Base-by-base conservation (phyloP, 768 basidiomycete species). In the Tylopilus vinaceipallidus region DNA sequence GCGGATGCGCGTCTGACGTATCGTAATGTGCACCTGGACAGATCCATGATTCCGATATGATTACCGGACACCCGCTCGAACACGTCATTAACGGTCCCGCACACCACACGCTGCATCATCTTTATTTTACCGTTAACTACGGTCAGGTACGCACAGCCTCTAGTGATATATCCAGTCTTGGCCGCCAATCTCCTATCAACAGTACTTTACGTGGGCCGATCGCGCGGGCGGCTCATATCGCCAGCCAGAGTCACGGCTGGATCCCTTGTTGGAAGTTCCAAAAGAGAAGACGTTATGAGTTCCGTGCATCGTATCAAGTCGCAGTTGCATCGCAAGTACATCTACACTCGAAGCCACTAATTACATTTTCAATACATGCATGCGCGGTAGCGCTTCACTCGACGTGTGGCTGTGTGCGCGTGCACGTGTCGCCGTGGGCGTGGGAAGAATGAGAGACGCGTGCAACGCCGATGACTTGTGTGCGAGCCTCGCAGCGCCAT, bases 31-130 rank as follows among this genome's bases (percentile, higher is more conserved):
- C 10, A 24, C n/a, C 12, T 22, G 9, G 8, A 23, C 63, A 93
- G 91, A 99, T 99, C 58, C 95, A 99, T 65, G 97, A 99, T 70
- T 95, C 92, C 4, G 97, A 98, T 73, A 98, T 99, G 95, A 83
- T 98, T 62, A 91, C 91, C 24, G 95, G 88, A 3, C 87, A 91
- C 65, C 74, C 84, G 4, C 78, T 97, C 5, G 95, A 98, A 71
- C 84, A 77, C 51, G 71, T 89, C 65, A 94, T 99, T 72, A 99
- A 98, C 70, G 94, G 93, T n/a, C 95, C 97, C 3, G 92, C 95
- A 2, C 97, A 99, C 60, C 97, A 99, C 67, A 98, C 95, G 0
- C 75, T 98, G 36, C 95, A 98, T 66, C 97, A 98, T 63, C 73
- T 99, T 19, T 95, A 95, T 74, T 98, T 98, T 73, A 97, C 88